Base-by-base conservation (phyloP, 768 basidiomycete genomes). In the Kwoniella sp. region DNA sequence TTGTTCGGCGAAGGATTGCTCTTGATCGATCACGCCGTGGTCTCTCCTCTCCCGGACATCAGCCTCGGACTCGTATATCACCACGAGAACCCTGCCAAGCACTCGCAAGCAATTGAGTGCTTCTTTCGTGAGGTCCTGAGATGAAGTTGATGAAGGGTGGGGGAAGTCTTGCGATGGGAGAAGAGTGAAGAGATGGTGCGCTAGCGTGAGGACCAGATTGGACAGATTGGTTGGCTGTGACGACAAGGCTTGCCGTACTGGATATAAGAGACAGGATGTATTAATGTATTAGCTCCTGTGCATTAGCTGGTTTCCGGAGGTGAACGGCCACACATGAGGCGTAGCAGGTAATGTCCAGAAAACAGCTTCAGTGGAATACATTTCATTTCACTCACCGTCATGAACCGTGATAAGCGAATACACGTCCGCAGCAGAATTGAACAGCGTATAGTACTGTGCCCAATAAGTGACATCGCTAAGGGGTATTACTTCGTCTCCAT, bases 71-170 rank as follows among this genome's bases (percentile, higher is more conserved):
- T 80, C 80, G 62, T 94, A 93, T 47, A 97, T 81, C n/a, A 94
- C 87, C 2, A 94, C 94, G 17, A 98, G 82, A 21, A 97, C 85
- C 53, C 96, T 86, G 63, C 91, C 88, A 21, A 99, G 85, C 8
- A 97, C 86, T 27, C 95, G 86, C n/a, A 97, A 77, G 75, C 92
- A 93, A 74, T 96, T 98, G 49, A 99, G 83, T 3, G 88, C 91
- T 77, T 97, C 89, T 69, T 88, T 62, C 0, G 74, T 91, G 1
- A 89, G 88, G 27, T 92, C 83, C 87, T 90, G 67, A 88, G 80
- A 90, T 87, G 53, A 87, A 85, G 62, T 91, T 83, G 56, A 90
- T 84, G 76, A 60, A 1, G 65, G 26, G 19, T 65, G 48, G 29
- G 70, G 74, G 59, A 79, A 77, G 44, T 69, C 54, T 3, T 65